Percentiles rank a stretch among this genome's conserved stretches.
phyloP scores from a whole-genome alignment of 208 protist genomes.

The Leishmania tarentolae region DNA sequence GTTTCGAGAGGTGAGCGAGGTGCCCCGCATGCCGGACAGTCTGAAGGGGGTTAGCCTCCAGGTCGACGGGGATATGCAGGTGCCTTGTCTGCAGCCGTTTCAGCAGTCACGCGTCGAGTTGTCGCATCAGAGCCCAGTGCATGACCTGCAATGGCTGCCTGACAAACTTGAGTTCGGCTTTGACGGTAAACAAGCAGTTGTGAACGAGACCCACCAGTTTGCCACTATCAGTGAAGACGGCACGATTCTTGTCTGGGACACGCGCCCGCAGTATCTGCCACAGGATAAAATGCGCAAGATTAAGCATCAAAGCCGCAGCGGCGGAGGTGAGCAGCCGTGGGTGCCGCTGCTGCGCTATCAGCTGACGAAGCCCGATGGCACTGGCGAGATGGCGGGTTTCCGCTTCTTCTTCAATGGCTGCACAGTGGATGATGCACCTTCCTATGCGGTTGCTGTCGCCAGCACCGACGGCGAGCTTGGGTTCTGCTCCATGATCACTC shows the following conservation, averaged over 20 bases:
- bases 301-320: constrained; percentile 74
- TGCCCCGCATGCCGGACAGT: constrained; percentile 70
- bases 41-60: constrained; percentile 73
- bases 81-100: constrained; percentile 81
- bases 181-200: constrained; percentile 81
- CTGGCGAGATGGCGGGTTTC: constrained; percentile 74
- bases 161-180: constrained; percentile 78
- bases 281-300: constrained; percentile 91
- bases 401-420: constrained; percentile 81
- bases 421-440: constrained; percentile 45
- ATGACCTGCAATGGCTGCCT: constrained; percentile 89
- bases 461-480: constrained; percentile 79
- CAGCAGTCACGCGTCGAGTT: constrained; percentile 83
- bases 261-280: constrained; percentile 80
- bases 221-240: constrained; percentile 88
- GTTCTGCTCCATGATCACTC: constrained; percentile 61
- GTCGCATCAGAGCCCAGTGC: constrained; percentile 84
- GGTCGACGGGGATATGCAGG: constrained; percentile 77
- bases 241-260: constrained; percentile 89
- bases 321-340: constrained; percentile 73
- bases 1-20: constrained; percentile 65
- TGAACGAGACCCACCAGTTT: constrained; percentile 83
- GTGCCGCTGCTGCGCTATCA: constrained; percentile 83
- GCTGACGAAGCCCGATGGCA: constrained; percentile 68
- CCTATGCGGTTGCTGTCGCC: constrained; percentile 65